These are phyloP conservation scores for Phallus indusiatus DNA, from an alignment of 768 basidiomycete genomes.

Conservation along the genomic window DNA sequence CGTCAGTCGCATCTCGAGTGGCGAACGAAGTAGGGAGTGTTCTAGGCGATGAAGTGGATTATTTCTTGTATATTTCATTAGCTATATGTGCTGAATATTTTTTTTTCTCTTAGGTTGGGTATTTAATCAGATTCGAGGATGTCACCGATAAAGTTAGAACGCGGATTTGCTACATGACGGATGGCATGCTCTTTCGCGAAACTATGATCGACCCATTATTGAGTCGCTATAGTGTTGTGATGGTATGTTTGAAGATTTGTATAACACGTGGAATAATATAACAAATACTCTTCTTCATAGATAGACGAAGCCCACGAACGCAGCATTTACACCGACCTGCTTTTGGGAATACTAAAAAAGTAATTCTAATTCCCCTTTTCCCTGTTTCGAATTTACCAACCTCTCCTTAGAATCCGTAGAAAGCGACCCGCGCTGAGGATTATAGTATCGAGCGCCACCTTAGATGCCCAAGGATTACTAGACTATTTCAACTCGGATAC, in stretches of 20 bases:
- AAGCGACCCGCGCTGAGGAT: conserved; percentile 86
- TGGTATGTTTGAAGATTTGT: conserved; percentile 42
- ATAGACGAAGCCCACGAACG: conserved; percentile 98
- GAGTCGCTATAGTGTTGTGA: conserved; percentile 88
- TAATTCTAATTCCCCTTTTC: conserved; percentile 24
- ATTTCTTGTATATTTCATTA: not conserved
- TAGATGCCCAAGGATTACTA: conserved; percentile 83
- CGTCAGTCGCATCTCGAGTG: conserved; percentile 85
- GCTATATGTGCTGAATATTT: not conserved
- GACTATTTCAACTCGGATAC: conserved; percentile 76
- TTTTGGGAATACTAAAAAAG: conserved; percentile 93
- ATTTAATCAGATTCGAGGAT: conserved; percentile 95
- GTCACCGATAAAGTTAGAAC: conserved; percentile 78
- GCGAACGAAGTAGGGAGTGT: conserved; percentile 85
- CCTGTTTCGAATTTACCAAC: conserved; percentile 2
- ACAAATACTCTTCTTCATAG: conserved; percentile 28
- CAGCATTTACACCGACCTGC: conserved; percentile 88
- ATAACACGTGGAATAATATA: no score
- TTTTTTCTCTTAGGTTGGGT: conserved; percentile 67
- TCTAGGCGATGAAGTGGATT: conserved; percentile 64
- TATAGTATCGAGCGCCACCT: conserved; percentile 92
- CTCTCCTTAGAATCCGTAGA: conserved; percentile 62
- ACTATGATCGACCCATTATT: conserved; percentile 86
- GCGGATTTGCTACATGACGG: conserved; percentile 91
- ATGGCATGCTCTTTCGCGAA: conserved; percentile 96